These are phyloP conservation scores for Arthrobotrys pseudoclavata DNA, from an alignment of 2,329 filamentous ascomycete genomes.

Conservation along the genomic window DNA sequence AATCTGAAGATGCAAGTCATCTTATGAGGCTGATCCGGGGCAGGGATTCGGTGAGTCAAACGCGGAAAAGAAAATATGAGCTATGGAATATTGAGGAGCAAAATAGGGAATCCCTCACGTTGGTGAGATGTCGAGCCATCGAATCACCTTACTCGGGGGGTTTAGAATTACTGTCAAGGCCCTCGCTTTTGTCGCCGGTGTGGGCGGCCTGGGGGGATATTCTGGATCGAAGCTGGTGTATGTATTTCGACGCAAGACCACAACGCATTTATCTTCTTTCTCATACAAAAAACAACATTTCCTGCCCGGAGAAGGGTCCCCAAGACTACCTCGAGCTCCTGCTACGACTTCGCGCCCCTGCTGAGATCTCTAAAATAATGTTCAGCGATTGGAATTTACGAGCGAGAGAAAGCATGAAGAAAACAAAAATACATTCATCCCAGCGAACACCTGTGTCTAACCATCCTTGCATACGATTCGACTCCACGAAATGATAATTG, in stretches of 20 bases:
- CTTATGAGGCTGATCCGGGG: constrained; percentile 10
- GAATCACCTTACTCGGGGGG: too few species aligned
- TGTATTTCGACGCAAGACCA: neutral
- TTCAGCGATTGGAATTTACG: neutral
- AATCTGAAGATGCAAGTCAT: constrained; percentile 7
- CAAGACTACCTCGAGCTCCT: too few species aligned
- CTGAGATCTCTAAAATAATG: neutral
- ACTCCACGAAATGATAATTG: too few species aligned
- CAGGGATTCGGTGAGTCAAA: constrained; percentile 19
- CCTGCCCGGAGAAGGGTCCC: too few species aligned
- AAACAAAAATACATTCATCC: constrained; percentile 15
- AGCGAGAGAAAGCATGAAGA: neutral
- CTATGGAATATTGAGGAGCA: too few species aligned
- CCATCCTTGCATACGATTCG: neutral
- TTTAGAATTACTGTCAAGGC: too few species aligned
- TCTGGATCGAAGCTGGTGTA: too few species aligned
- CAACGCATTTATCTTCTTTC: too few species aligned
- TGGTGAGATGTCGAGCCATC: too few species aligned
- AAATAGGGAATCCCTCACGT: too few species aligned
- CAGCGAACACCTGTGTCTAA: neutral
- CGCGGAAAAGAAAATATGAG: too few species aligned
- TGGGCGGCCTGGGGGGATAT: neutral
- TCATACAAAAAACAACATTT: neutral
- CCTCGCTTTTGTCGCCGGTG: neutral
- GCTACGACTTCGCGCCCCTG: too few species aligned